Evolutionary conservation across 495 filamentous ascomycete species (phyloP).

Genomic region (Talaromyces liani): DNA sequence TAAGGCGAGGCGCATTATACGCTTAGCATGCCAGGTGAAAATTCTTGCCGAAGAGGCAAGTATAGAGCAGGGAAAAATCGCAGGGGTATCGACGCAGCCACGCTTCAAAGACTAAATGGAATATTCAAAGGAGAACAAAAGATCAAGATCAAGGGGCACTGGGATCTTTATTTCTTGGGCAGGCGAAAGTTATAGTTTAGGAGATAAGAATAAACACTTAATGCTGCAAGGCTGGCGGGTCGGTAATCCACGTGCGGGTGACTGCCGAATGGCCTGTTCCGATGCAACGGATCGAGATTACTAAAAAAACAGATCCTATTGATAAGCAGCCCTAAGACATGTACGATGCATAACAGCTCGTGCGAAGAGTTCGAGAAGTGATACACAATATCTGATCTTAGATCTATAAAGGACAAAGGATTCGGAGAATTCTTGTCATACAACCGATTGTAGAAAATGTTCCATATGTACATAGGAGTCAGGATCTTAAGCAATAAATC

Average conservation of each 20-base stretch:
- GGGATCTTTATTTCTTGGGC: background rate
- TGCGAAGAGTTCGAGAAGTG: background rate
- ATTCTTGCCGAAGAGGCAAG: background rate
- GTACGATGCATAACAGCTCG: background rate
- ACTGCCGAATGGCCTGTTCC: background rate
- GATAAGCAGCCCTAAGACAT: background rate
- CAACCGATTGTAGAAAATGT: too few species aligned
- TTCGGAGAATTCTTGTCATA: too few species aligned
- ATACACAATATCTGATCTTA: background rate
- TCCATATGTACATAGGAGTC: background rate
- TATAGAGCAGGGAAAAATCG: background rate
- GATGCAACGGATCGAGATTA: background rate
- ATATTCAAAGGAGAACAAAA: too few species aligned
- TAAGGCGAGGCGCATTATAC: constrained; percentile 1
- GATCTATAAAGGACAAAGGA: too few species aligned
- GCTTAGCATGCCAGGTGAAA: background rate
- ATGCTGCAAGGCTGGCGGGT: background rate
- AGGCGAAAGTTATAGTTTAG: background rate
- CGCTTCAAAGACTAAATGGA: background rate
- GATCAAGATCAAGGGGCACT: background rate
- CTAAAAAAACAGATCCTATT: background rate
- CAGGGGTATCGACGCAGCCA: background rate
- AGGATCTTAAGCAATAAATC: too few species aligned
- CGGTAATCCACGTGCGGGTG: background rate
- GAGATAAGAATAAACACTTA: background rate